Conservation (phyloP, 352 stramenopile species). For the Phytophthora multivora region DNA sequence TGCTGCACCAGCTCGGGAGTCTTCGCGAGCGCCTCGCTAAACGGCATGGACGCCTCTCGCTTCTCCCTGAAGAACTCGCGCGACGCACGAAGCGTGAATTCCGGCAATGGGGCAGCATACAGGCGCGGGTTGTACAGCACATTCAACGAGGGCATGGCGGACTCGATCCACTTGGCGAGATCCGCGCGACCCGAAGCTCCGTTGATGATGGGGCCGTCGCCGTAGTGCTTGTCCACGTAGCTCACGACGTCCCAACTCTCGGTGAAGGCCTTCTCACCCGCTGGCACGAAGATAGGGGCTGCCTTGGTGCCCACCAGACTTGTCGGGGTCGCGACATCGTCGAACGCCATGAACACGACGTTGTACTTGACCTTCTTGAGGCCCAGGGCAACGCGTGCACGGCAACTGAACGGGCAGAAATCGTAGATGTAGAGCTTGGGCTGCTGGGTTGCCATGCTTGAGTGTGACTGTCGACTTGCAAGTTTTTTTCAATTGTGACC, state of each 20-base stretch:
- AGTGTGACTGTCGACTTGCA: neutral
- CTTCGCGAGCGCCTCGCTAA: slow-evolving; percentile 42
- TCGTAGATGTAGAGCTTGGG: slow-evolving; percentile 67
- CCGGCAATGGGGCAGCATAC: slow-evolving; percentile 37
- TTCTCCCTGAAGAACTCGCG: slow-evolving; percentile 47
- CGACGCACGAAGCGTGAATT: slow-evolving; percentile 44
- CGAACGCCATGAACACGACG: slow-evolving; percentile 46
- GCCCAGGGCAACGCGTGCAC: slow-evolving; percentile 49
- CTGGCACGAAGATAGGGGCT: slow-evolving; percentile 47
- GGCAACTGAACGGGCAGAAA: slow-evolving; percentile 58
- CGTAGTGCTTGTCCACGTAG: slow-evolving; percentile 52
- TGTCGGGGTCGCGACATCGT: slow-evolving; percentile 52
- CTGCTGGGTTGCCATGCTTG: neutral
- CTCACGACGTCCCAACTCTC: slow-evolving; percentile 61
- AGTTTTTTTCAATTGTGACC: slow-evolving; percentile 1
- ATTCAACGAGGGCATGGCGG: slow-evolving; percentile 27
- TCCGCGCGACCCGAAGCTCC: slow-evolving; percentile 40
- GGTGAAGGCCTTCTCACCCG: slow-evolving; percentile 37
- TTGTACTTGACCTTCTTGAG: slow-evolving; percentile 48
- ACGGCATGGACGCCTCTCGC: slow-evolving; percentile 42
- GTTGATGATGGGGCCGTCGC: slow-evolving; percentile 36
- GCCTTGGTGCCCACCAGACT: slow-evolving; percentile 43
- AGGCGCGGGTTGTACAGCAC: slow-evolving; percentile 45
- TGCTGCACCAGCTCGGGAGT: slow-evolving; percentile 39
- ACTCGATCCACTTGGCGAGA: slow-evolving; percentile 46